Evolutionary conservation across 169 alveolate species (phyloP), one percentile per base, ranked within the genome.

Genomic region (Cryptosporidium baileyi): DNA sequence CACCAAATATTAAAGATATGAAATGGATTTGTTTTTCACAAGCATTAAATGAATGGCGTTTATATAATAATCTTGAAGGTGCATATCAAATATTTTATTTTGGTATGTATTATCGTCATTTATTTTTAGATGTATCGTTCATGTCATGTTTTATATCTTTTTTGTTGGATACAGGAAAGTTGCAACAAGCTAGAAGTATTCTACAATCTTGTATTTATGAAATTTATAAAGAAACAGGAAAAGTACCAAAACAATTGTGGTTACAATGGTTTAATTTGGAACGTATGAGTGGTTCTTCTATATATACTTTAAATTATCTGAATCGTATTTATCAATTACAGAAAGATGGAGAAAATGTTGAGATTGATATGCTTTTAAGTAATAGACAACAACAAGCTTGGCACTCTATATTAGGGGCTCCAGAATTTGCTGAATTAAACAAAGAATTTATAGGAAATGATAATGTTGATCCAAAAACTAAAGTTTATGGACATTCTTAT

Each of bases 11-110:
- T 26, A 45, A 41, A 15, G 85, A 74, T 30, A 52, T 74, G 17
- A 74, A 74, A 15, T 74, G 85, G 85, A 57, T 74, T 7, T 74
- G 85, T n/a, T 57, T 36, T 54, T 74, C 85, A 28, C 85, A 74
- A 15, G 85, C 85, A 8, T 32, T 74, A 13, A 74, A 74, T 74
- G 85, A 74, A 24, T 74, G 85, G 85, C 43, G 85, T 8, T 24
- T 74, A 36, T 41, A 74, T 28, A 74, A 74, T 34, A 74, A 74
- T 32, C 74, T 74, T 15, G 74, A 57, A 3, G 85, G 85, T n/a
- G 85, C 85, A 6, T 74, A 74, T 41, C 63, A 34, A 15, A 36
- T 59, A 5, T 74, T 74, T 51, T 51, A 74, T 6, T 38, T 74
- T 74, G 85, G 74, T 32, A 74, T 74, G 85, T 74, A 74, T 19